Evolutionary conservation across 2,329 filamentous ascomycete genomes (phyloP).

Genomic region (Talaromyces sp.): DNA sequence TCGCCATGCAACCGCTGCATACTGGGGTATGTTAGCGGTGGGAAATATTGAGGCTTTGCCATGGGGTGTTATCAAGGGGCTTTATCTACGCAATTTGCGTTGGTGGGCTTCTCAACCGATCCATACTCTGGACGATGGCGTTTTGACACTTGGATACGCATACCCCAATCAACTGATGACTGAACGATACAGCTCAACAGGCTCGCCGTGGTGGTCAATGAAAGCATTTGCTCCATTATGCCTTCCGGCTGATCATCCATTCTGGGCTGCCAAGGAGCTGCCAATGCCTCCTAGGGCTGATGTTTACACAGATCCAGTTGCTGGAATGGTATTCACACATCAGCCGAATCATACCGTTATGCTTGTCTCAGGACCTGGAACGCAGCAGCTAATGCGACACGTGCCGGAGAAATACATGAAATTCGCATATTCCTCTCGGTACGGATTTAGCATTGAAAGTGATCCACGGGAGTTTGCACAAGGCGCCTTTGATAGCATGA

Average conservation of each 20-base stretch:
- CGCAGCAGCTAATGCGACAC: constrained; percentile 13
- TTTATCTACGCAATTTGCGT: constrained; percentile 12
- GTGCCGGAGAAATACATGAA: constrained; percentile 43
- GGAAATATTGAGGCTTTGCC: constrained; percentile 10
- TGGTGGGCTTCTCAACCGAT: constrained; percentile 14
- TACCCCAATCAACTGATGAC: constrained; percentile 6
- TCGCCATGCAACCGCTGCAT: constrained; percentile 15
- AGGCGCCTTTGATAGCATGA: background rate
- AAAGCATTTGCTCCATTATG: constrained; percentile 1
- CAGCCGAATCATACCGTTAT: constrained; percentile 16
- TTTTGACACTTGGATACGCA: constrained; percentile 5
- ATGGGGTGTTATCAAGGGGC: constrained; percentile 9
- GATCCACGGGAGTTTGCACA: background rate
- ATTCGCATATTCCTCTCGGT: constrained; percentile 46
- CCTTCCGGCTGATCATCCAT: constrained; percentile 2
- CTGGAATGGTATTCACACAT: constrained; percentile 14
- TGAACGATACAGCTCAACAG: constrained; percentile 16
- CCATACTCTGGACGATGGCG: constrained; percentile 3
- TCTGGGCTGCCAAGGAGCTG: constrained; percentile 8
- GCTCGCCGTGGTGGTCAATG: constrained; percentile 14
- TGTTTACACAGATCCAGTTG: background rate
- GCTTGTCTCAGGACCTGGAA: constrained; percentile 17
- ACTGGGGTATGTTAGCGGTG: constrained; percentile 15
- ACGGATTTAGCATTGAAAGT: constrained; percentile 37
- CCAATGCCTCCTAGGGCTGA: constrained; percentile 1